Base-by-base conservation (phyloP, 176 grass and related monocot genomes). In the Oryza punctata region DNA sequence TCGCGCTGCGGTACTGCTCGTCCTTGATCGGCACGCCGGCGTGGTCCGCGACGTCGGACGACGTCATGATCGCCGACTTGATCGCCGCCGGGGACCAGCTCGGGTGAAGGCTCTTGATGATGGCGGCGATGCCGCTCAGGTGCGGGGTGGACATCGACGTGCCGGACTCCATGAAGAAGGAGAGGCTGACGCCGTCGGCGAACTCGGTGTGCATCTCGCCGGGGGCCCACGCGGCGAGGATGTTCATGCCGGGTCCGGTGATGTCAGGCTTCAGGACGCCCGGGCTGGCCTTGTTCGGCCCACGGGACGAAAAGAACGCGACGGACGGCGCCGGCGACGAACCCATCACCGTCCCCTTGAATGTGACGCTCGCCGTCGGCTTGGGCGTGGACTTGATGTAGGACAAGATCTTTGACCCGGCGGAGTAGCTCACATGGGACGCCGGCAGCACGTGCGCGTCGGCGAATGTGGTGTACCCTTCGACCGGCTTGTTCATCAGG, bases 11-110 rank as follows among this genome's bases (percentile, higher is more conserved):
- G 87, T 85, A 79, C 87, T 84, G 78, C 81, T 95, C 93, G 66
- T 95, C 90, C 76, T 88, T 82, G 41, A 95, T 82, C 10, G 80
- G 71, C 74, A 85, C 83, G 63, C 87, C 87, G 37, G 82, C 50
- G 33, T 82, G 78, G 46, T 85, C 93, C 25, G 64, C 76, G 4
- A 37, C 6, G 41, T n/a, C 72, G 3, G 90, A 83, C 0, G 93
- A 88, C 12, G 90, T 95, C 93, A 95, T 92, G 24, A 95, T 92
- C 74, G 93, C 90, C 10, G 90, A 95, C 86, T 90, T 90, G 85
- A 95, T 85, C 63, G 80, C 76, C 7, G 93, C 85, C 0, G 90
- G 90, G 10, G 90, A 92, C 93, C 93, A 95, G 26, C 37, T 78
- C 38, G 90, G 87, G 77, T 92, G 93, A 6, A 89, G 33, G 81